These are phyloP conservation scores for Allantophomopsis lycopodina DNA, from an alignment of 2,329 filamentous ascomycete genomes.

Conservation along the genomic window DNA sequence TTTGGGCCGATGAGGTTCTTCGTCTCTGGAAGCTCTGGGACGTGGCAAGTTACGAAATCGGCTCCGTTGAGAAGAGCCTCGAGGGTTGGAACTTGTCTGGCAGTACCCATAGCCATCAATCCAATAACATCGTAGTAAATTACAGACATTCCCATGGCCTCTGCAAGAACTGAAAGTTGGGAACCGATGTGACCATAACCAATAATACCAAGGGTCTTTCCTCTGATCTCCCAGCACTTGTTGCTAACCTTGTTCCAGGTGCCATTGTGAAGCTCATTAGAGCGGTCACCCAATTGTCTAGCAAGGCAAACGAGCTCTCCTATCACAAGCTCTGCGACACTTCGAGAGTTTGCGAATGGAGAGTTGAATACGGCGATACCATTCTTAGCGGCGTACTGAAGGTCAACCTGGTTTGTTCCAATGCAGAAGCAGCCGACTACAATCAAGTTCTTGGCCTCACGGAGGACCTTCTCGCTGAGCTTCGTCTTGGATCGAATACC, in stretches of 20 bases:
- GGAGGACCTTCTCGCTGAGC: slow-evolving; percentile 71
- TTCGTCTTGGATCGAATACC: slow-evolving; percentile 98
- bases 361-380: slow-evolving; percentile 99
- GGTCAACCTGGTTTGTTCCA: slow-evolving; percentile 89
- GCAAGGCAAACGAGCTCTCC: slow-evolving; percentile 85
- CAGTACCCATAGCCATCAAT: slow-evolving; percentile 85
- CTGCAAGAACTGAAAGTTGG: slow-evolving; percentile 86
- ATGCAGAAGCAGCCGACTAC: slow-evolving; percentile 99
- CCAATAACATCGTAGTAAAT: slow-evolving; percentile 95
- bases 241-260: slow-evolving; percentile 97
- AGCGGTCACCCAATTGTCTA: slow-evolving; percentile 84
- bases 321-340: slow-evolving; percentile 92
- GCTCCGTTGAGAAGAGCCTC: slow-evolving; percentile 63
- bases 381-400: slow-evolving; percentile 66
- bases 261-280: slow-evolving; percentile 83
- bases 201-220: slow-evolving; percentile 90
- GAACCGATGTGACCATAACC: slow-evolving; percentile 97
- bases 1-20: slow-evolving; percentile 76
- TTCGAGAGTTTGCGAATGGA: slow-evolving; percentile 94
- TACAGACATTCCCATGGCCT: slow-evolving; percentile 96
- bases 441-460: slow-evolving; percentile 84
- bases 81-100: slow-evolving; percentile 68
- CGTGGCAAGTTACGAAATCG: slow-evolving; percentile 91
- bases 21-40: slow-evolving; percentile 86
- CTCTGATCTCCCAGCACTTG: slow-evolving; percentile 95